A percentile compares a stretch with the other conserved stretches of the same genome.
phyloP scores from a whole-genome alignment of 2,329 filamentous ascomycete genomes.

The Alternaria postmessia region DNA sequence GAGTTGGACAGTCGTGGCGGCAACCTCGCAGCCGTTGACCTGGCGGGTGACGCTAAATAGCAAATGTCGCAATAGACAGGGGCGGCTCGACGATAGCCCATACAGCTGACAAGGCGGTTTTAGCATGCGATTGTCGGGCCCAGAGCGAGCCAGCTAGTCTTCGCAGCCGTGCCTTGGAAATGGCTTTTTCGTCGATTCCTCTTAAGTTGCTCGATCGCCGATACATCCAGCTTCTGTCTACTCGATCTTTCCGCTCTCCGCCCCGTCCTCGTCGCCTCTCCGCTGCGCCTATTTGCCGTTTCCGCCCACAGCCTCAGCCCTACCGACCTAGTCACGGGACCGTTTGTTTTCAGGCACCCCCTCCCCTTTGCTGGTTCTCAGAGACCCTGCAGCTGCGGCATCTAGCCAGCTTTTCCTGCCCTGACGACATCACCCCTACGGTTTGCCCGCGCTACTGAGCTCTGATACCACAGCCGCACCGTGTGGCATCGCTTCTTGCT shows the following conservation, averaged over 20 bases:
- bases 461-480: neutral
- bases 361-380: slow-evolving; percentile 1
- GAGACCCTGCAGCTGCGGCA: slow-evolving; percentile 13
- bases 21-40: slow-evolving; percentile 13
- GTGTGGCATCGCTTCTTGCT: slow-evolving; percentile 2
- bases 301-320: slow-evolving; percentile 12
- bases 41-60: slow-evolving; percentile 7
- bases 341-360: neutral
- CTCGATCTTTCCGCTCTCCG: slow-evolving; percentile 7
- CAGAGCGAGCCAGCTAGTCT: slow-evolving; percentile 8
- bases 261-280: slow-evolving; percentile 9
- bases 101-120: slow-evolving; percentile 16
- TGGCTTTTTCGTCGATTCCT: slow-evolving; percentile 12
- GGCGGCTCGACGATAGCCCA: slow-evolving; percentile 7
- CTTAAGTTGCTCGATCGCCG: slow-evolving; percentile 18
- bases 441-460: neutral
- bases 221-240: slow-evolving; percentile 1
- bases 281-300: slow-evolving; percentile 8
- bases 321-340: slow-evolving; percentile 16
- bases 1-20: neutral
- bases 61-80: slow-evolving; percentile 21
- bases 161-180: slow-evolving; percentile 15
- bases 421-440: neutral
- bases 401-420: slow-evolving; percentile 8
- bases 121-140: slow-evolving; percentile 14